These are phyloP conservation scores for Cercophora newfieldiana DNA, from an alignment of 495 filamentous ascomycete genomes.

Conservation along the genomic window DNA sequence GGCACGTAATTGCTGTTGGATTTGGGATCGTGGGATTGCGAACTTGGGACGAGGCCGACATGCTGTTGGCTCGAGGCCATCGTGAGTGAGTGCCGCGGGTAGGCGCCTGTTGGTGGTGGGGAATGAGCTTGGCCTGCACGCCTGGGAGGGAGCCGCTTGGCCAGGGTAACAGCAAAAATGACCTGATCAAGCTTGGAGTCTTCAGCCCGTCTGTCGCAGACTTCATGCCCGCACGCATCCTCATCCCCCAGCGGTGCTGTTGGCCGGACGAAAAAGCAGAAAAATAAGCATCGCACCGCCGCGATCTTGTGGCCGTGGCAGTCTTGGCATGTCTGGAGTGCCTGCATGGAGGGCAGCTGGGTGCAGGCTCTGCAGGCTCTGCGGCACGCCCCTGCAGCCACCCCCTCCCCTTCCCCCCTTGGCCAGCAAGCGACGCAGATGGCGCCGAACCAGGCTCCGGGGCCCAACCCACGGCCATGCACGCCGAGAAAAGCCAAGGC, in stretches of 20 bases:
- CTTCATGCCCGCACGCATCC: background rate
- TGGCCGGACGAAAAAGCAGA: background rate
- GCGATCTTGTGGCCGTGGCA: background rate
- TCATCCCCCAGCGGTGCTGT: background rate
- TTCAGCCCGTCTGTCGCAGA: background rate
- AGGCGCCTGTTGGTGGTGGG: background rate
- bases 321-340: conserved; percentile 20
- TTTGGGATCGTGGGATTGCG: background rate
- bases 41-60: background rate
- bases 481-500: conserved; percentile 16
- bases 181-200: background rate
- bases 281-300: background rate
- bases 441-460: conserved; percentile 15
- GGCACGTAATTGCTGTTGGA: background rate
- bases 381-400: conserved; percentile 12
- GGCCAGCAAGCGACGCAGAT: conserved; percentile 2
- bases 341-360: conserved; percentile 12
- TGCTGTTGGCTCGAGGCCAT: background rate
- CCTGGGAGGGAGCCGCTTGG: background rate
- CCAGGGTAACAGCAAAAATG: background rate
- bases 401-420: background rate
- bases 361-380: conserved; percentile 3
- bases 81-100: background rate
- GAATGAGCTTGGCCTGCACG: background rate
- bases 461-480: conserved; percentile 7